phyloP scores from a whole-genome alignment of 495 filamentous ascomycete species.

The Hypoxylon fuscum region DNA sequence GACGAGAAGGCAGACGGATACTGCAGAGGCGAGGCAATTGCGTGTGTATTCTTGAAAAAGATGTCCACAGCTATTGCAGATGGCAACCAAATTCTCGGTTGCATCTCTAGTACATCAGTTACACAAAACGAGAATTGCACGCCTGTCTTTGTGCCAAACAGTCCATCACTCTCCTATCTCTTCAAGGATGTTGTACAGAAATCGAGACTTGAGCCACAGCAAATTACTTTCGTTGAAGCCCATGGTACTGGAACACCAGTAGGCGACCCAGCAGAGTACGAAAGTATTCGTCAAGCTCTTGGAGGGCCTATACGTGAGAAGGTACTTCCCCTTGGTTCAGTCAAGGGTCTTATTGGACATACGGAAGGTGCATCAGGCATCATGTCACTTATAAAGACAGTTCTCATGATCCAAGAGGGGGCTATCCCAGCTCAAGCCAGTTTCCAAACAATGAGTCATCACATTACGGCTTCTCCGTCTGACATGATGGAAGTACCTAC shows the following conservation, averaged over 20 bases:
- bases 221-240: slow-evolving; percentile 47
- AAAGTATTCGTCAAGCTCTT: slow-evolving; percentile 48
- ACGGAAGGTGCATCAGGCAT: slow-evolving; percentile 58
- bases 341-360: slow-evolving; percentile 60
- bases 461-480: slow-evolving; percentile 23
- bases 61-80: slow-evolving; percentile 50
- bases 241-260: slow-evolving; percentile 55
- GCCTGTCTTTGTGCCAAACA: slow-evolving; percentile 48
- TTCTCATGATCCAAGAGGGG: slow-evolving; percentile 55
- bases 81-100: slow-evolving; percentile 54
- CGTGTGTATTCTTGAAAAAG: slow-evolving; percentile 56
- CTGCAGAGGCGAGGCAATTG: slow-evolving; percentile 61
- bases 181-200: slow-evolving; percentile 10
- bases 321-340: slow-evolving; percentile 46
- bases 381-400: slow-evolving; percentile 52
- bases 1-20: slow-evolving; percentile 62
- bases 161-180: slow-evolving; percentile 33
- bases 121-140: slow-evolving; percentile 51
- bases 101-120: slow-evolving; percentile 56
- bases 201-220: slow-evolving; percentile 11
- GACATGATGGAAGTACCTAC: slow-evolving; percentile 53
- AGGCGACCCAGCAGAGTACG: slow-evolving; percentile 53
- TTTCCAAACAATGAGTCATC: slow-evolving; percentile 49
- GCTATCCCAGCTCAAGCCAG: slow-evolving; percentile 54
- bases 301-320: slow-evolving; percentile 30